Evolutionary conservation across 345 rosid genomes (phyloP).

Genomic region (Geranium brycei): DNA sequence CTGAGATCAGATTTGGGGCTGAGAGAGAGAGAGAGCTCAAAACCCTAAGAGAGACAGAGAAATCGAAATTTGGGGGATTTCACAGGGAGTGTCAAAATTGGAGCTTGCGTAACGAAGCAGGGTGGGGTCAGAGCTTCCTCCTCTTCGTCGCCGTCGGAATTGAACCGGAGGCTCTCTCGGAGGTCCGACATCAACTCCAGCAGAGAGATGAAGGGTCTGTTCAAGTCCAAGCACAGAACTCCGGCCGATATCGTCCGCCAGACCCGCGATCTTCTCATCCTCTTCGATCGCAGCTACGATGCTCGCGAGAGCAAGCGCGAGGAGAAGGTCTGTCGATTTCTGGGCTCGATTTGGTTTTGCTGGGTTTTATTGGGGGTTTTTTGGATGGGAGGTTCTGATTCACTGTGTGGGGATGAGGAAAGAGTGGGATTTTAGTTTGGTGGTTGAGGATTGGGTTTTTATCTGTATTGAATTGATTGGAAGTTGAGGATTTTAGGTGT

Average conservation of each 20-base stretch:
- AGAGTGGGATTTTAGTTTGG: too few species aligned
- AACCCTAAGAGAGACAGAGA: background rate
- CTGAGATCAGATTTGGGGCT: background rate
- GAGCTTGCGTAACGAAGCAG: constrained; percentile 4
- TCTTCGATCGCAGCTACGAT: constrained; percentile 15
- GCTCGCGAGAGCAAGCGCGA: constrained; percentile 30
- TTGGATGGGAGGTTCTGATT: too few species aligned
- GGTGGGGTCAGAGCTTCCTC: constrained; percentile 2
- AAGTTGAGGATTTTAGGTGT: too few species aligned
- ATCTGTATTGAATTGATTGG: too few species aligned
- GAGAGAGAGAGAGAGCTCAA: background rate
- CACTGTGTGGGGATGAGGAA: too few species aligned
- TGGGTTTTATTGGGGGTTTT: too few species aligned
- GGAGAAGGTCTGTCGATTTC: constrained; percentile 24
- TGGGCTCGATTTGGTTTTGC: background rate
- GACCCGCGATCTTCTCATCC: constrained; percentile 35
- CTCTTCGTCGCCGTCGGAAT: constrained; percentile 1
- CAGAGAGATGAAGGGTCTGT: constrained; percentile 32
- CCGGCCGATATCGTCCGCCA: constrained; percentile 34
- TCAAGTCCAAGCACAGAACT: constrained; percentile 38
- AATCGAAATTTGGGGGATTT: background rate
- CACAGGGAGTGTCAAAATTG: constrained; percentile 2
- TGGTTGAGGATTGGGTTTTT: too few species aligned
- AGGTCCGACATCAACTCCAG: background rate
- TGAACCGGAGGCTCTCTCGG: constrained; percentile 3